Conservation (phyloP, 768 basidiomycete species). For the Lactarius quietus region DNA sequence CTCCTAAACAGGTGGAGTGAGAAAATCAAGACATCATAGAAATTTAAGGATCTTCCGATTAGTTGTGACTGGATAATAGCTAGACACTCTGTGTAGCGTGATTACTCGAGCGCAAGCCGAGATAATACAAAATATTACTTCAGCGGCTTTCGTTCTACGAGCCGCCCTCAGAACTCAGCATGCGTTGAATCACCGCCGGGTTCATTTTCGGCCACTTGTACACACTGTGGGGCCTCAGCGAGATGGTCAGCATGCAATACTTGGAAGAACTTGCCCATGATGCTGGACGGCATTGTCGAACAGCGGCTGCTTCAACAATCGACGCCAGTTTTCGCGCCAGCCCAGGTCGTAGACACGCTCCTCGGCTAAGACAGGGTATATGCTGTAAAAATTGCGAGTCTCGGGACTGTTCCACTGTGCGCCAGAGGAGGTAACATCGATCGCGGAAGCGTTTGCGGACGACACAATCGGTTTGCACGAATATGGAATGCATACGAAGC, state of each 20-base stretch:
- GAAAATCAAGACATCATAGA: background rate
- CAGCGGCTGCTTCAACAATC: slow-evolving; percentile 12
- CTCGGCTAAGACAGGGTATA: slow-evolving; percentile 13
- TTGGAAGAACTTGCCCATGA: slow-evolving; percentile 10
- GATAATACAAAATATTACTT: background rate
- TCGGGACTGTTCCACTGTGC: background rate
- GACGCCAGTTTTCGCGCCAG: slow-evolving; percentile 26
- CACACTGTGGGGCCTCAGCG: background rate
- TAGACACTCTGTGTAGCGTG: too few species aligned
- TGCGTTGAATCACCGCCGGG: slow-evolving; percentile 22
- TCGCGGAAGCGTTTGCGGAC: slow-evolving; percentile 12
- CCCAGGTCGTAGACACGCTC: slow-evolving; percentile 27
- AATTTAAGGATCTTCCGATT: background rate
- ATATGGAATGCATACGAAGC: slow-evolving; percentile 23
- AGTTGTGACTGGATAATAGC: background rate
- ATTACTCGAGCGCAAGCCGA: background rate
- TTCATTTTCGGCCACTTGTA: slow-evolving; percentile 27
- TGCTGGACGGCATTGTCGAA: slow-evolving; percentile 4
- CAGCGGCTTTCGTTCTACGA: too few species aligned
- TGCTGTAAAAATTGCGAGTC: background rate
- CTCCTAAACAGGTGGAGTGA: background rate
- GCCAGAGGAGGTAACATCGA: background rate
- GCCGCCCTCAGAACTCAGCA: background rate
- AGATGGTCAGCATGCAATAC: background rate
- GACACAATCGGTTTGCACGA: background rate